Evolutionary conservation across 176 grass and related monocot species (phyloP).

Genomic region (Themeda triandra): DNA sequence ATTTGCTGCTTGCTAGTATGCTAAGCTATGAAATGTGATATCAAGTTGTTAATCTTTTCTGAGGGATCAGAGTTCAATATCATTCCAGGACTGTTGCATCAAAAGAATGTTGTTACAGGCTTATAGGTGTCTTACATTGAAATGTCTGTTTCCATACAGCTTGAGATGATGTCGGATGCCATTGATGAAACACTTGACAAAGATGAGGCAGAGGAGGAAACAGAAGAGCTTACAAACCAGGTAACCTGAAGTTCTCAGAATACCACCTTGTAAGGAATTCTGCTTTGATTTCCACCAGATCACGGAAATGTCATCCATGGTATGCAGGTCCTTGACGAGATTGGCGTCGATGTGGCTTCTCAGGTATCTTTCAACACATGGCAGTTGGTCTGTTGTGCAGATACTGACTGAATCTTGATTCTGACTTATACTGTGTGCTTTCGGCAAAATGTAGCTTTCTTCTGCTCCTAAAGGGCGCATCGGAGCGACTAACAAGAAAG

Average conservation of each 20-base stretch:
- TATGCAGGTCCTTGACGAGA: constrained; percentile 89
- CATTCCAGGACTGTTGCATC: background rate
- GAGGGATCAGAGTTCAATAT: background rate
- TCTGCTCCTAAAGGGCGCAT: constrained; percentile 91
- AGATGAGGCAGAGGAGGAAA: constrained; percentile 98
- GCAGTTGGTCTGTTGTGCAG: background rate
- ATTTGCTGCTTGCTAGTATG: background rate
- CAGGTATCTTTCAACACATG: constrained; percentile 49
- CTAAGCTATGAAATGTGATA: background rate
- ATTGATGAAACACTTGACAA: constrained; percentile 97
- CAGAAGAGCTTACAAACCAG: constrained; percentile 98
- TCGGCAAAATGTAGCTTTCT: constrained; percentile 61
- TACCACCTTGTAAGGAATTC: background rate
- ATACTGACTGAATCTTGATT: constrained; percentile 6
- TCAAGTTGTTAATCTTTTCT: background rate
- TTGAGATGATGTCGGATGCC: constrained; percentile 97
- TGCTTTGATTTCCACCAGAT: background rate
- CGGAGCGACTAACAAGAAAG: constrained; percentile 57
- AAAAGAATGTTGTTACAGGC: background rate
- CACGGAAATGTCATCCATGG: background rate
- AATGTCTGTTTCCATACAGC: constrained; percentile 41
- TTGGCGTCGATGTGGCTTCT: constrained; percentile 94
- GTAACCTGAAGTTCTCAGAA: constrained; percentile 36
- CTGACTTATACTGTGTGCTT: constrained; percentile 7
- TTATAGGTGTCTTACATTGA: background rate